Evolutionary conservation across 768 basidiomycete species (phyloP).

Genomic region (Boletales sp.): DNA sequence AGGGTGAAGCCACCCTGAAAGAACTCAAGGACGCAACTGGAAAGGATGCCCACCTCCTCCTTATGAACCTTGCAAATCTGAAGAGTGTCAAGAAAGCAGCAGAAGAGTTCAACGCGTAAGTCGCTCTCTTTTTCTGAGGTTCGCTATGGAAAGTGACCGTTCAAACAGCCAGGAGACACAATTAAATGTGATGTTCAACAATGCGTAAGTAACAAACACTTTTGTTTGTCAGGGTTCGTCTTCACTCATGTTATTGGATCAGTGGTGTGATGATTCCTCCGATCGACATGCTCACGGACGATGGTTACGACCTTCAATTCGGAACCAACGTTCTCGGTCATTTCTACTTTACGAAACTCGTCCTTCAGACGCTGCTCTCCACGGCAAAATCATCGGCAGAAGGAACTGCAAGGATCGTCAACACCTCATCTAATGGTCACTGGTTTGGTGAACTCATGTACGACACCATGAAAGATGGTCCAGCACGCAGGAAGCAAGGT

Average conservation of each 20-base stretch:
- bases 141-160: neutral
- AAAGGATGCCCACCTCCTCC: conserved; percentile 28
- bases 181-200: conserved; percentile 27
- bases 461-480: conserved; percentile 27
- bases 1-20: conserved; percentile 14
- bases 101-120: conserved; percentile 36
- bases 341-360: conserved; percentile 34
- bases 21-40: conserved; percentile 23
- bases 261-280: conserved; percentile 33
- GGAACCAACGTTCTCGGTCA: conserved; percentile 38
- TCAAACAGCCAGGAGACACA: conserved; percentile 16
- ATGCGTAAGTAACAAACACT: conserved; percentile 22
- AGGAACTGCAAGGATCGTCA: conserved; percentile 34
- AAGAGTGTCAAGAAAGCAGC: conserved; percentile 36
- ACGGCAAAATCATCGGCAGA: conserved; percentile 31
- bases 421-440: conserved; percentile 28
- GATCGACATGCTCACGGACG: conserved; percentile 29
- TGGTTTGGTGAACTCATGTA: conserved; percentile 19
- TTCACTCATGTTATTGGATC: neutral
- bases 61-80: conserved; percentile 42
- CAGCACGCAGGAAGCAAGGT: conserved; percentile 9
- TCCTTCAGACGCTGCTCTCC: conserved; percentile 32
- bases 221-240: neutral
- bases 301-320: conserved; percentile 41
- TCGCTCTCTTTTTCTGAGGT: no score